phyloP scores from a whole-genome alignment of 805 yeast genomes.

The Wilhelminamyces savonicus region DNA sequence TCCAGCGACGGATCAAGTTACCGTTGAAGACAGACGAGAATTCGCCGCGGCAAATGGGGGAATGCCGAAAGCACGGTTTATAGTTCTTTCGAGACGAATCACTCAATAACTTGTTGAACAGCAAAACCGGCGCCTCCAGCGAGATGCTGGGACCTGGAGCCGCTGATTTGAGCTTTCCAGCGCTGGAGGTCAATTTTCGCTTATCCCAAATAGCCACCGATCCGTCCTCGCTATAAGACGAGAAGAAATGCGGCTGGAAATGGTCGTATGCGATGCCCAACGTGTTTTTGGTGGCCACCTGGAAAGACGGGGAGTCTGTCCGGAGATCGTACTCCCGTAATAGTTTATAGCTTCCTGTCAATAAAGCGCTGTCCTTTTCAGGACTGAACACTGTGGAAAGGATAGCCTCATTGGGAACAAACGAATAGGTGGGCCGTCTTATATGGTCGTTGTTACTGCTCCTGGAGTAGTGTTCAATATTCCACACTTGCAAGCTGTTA shows the following conservation, averaged over 20 bases:
- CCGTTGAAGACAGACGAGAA: constrained; percentile 78
- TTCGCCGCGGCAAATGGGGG: constrained; percentile 61
- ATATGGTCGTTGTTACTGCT: constrained; percentile 43
- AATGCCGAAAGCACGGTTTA: constrained; percentile 63
- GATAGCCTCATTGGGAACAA: constrained; percentile 69
- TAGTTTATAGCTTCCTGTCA: constrained; percentile 73
- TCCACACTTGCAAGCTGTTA: constrained; percentile 75
- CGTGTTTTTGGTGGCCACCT: constrained; percentile 69
- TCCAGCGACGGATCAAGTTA: constrained; percentile 74
- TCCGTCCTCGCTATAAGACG: constrained; percentile 79
- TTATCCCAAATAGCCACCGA: constrained; percentile 79
- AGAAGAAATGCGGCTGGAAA: constrained; percentile 57
- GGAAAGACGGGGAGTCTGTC: constrained; percentile 57
- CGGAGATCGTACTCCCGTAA: constrained; percentile 75
- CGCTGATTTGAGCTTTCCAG: constrained; percentile 7
- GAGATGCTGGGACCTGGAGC: constrained; percentile 11
- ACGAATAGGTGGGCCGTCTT: constrained; percentile 48
- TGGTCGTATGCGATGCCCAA: constrained; percentile 66
- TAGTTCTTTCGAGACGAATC: constrained; percentile 56
- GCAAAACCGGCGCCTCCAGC: constrained; percentile 50
- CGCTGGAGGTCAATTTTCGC: constrained; percentile 43
- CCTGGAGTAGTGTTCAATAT: constrained; percentile 53
- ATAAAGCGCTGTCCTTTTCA: constrained; percentile 44
- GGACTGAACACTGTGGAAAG: constrained; percentile 64
- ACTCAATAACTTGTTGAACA: constrained; percentile 55